Evolutionary conservation across 2,329 filamentous ascomycete species (phyloP).

Genomic region (Fusarium neocosmosporiellum): DNA sequence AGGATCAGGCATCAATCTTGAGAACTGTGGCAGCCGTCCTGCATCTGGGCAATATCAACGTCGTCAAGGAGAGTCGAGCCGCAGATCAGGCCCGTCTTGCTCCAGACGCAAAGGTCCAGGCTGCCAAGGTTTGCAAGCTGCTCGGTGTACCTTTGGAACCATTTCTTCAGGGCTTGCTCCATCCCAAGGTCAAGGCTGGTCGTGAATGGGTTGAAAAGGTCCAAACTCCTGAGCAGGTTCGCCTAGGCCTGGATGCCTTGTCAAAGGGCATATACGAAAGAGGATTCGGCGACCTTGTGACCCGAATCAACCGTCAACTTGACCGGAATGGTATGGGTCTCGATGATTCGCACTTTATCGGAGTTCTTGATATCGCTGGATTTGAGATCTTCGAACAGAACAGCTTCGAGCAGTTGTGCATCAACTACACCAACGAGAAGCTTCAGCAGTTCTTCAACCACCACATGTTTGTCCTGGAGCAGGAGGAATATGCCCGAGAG

Average conservation of each 20-base stretch:
- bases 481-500: slow-evolving; percentile 96
- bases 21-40: slow-evolving; percentile 90
- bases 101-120: slow-evolving; percentile 78
- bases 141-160: slow-evolving; percentile 86
- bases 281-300: slow-evolving; percentile 91
- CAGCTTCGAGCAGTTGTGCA: slow-evolving; percentile 98
- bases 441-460: slow-evolving; percentile 99
- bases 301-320: slow-evolving; percentile 89
- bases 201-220: slow-evolving; percentile 99
- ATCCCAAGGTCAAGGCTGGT: slow-evolving; percentile 94
- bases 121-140: slow-evolving; percentile 82
- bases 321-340: slow-evolving; percentile 85
- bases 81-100: slow-evolving; percentile 90
- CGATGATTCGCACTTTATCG: slow-evolving; percentile 96
- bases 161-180: slow-evolving; percentile 88
- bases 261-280: slow-evolving; percentile 98
- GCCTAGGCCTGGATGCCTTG: slow-evolving; percentile 87
- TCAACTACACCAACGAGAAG: slow-evolving; percentile 99
- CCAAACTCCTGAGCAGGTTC: slow-evolving; percentile 96
- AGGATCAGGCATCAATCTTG: slow-evolving; percentile 85
- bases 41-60: slow-evolving; percentile 90
- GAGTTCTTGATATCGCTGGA: slow-evolving; percentile 97
- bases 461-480: slow-evolving; percentile 99
- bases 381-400: slow-evolving; percentile 99
- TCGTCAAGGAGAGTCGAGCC: slow-evolving; percentile 89